A percentile compares a stretch with the other conserved stretches of the same genome.
Conservation (phyloP, 75 land plant genomes). For the Ceratopteris richardii region DNA sequence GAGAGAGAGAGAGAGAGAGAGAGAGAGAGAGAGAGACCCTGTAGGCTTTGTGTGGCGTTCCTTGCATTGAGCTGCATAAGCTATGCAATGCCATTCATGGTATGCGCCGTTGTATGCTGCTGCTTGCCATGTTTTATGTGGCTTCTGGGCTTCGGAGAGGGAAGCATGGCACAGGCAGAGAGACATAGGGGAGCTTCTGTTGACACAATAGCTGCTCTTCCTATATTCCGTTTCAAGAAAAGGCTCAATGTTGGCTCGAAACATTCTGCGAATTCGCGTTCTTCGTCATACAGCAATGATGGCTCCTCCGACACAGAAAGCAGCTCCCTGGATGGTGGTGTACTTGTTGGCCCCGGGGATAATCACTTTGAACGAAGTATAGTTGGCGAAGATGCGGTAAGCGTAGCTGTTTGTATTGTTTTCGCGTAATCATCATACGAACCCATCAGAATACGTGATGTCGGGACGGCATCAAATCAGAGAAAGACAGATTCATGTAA, state of each 20-base stretch:
- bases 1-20: neutral
- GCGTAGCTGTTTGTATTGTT: too few relatives aligned
- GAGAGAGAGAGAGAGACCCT: neutral
- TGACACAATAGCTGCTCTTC: constrained; percentile 58
- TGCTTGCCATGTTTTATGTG: constrained; percentile 91
- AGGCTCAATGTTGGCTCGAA: constrained; percentile 22
- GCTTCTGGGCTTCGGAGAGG: constrained; percentile 65
- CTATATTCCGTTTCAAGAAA: constrained; percentile 65
- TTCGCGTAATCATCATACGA: too few relatives aligned
- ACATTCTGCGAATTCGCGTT: too few relatives aligned
- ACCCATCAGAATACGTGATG: too few relatives aligned
- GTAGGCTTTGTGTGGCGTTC: constrained; percentile 84
- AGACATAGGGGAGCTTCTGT: constrained; percentile 64
- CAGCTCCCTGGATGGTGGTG: constrained; percentile 60
- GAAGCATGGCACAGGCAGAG: constrained; percentile 7
- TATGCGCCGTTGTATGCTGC: constrained; percentile 84
- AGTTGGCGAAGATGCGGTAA: constrained; percentile 79
- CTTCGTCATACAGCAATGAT: constrained; percentile 22
- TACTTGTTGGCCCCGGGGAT: too few relatives aligned
- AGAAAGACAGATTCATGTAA: too few relatives aligned
- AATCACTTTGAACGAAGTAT: constrained; percentile 64
- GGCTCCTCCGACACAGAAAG: constrained; percentile 35
- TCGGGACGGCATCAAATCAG: too few relatives aligned
- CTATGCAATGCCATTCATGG: constrained; percentile 92
- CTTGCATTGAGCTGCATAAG: constrained; percentile 91